These are phyloP conservation scores for Glycine tomentella DNA, from an alignment of 306 rosid genomes.

Conservation along the genomic window DNA sequence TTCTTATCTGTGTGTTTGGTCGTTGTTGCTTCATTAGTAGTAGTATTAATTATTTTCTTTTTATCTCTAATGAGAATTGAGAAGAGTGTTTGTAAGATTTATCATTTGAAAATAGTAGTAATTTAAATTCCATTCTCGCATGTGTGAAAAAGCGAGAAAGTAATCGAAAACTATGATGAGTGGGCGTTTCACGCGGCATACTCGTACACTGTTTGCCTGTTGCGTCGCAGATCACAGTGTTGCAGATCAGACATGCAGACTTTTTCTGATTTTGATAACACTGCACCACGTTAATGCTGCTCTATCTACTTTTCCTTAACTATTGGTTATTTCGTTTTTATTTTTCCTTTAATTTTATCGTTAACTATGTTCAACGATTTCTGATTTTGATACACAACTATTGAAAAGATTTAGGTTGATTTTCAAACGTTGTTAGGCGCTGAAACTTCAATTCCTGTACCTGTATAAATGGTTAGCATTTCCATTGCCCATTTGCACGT, in stretches of 20 bases:
- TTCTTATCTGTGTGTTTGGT: no score
- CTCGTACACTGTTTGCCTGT: conserved; percentile 46
- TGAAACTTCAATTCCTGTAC: not conserved
- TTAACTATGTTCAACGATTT: not conserved
- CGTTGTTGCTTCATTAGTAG: no score
- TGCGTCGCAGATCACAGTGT: conserved; percentile 42
- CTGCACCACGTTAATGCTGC: conserved; percentile 42
- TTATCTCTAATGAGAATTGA: no score
- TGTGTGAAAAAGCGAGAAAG: conserved; percentile 43
- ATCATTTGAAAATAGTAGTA: not conserved
- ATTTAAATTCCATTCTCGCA: not conserved
- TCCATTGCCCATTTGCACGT: not conserved
- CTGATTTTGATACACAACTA: not conserved
- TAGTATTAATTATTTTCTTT: no score
- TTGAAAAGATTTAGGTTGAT: not conserved
- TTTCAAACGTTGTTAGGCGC: conserved; percentile 6
- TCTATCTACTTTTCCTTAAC: not conserved
- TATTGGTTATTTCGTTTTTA: not conserved
- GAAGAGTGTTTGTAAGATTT: not conserved
- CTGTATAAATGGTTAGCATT: not conserved
- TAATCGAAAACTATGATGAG: conserved; percentile 26
- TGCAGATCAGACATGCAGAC: conserved; percentile 56
- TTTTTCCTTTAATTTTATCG: not conserved
- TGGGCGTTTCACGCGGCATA: conserved; percentile 56
- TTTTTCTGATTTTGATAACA: conserved; percentile 54